Conservation (phyloP, 1,284 basidiomycete species). For the Laetiporus sulphureus region DNA sequence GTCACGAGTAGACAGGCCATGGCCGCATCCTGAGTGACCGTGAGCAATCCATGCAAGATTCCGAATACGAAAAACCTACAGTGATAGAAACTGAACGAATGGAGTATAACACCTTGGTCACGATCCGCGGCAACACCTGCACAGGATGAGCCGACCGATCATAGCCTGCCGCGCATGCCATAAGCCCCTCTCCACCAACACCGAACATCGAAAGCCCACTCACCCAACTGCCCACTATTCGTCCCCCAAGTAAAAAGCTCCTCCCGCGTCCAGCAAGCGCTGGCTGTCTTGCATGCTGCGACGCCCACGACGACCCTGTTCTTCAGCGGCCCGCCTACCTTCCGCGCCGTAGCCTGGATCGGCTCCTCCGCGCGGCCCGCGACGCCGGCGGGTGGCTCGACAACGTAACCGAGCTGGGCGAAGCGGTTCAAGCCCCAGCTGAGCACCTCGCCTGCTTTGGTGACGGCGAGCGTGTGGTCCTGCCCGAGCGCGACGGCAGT, state of each 20-base stretch:
- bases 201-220: not conserved
- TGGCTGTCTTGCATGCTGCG: constrained; percentile 84
- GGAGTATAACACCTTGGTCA: constrained; percentile 69
- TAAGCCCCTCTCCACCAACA: no score
- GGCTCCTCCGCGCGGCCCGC: constrained; percentile 22
- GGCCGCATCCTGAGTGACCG: constrained; percentile 59
- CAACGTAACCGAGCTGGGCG: constrained; percentile 81
- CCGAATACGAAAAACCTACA: constrained; percentile 35
- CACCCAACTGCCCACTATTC: constrained; percentile 89
- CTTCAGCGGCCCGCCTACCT: constrained; percentile 74
- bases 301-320: constrained; percentile 79
- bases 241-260: constrained; percentile 96
- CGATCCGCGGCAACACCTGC: constrained; percentile 79
- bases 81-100: constrained; percentile 69
- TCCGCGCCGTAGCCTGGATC: constrained; percentile 73
- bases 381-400: constrained; percentile 46
- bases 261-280: constrained; percentile 84
- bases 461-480: constrained; percentile 90
- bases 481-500: constrained; percentile 74
- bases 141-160: constrained; percentile 70
- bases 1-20: constrained; percentile 75
- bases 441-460: constrained; percentile 74
- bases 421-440: constrained; percentile 92
- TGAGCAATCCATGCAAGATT: not conserved
- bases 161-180: constrained; percentile 52